Percentiles rank a stretch among this genome's conserved stretches.
Conservation (phyloP, 352 stramenopile genomes). For the Pythium phragmitis region DNA sequence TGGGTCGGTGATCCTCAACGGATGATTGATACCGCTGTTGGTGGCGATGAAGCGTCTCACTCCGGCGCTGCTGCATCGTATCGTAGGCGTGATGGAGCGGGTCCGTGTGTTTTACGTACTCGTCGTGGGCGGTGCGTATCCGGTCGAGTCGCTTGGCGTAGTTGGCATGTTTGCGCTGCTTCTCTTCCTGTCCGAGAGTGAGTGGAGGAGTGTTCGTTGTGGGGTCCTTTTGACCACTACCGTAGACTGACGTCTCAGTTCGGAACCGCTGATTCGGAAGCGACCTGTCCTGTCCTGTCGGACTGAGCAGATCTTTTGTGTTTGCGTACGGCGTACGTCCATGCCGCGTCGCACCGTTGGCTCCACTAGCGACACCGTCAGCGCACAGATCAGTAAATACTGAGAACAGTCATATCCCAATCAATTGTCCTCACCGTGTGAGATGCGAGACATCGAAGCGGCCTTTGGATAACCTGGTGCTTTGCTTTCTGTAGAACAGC, state of each 20-base stretch:
- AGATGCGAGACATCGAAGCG: conserved; percentile 52
- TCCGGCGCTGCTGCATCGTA: conserved; percentile 35
- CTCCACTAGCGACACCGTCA: conserved; percentile 21
- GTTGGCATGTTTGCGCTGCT: conserved; percentile 36
- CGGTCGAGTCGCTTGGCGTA: conserved; percentile 41
- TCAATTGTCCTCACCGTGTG: conserved; percentile 24
- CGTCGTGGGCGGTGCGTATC: conserved; percentile 38
- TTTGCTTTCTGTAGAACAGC: conserved; percentile 16
- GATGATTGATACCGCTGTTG: conserved; percentile 39
- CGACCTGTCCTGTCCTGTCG: not conserved
- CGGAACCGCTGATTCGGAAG: conserved; percentile 25
- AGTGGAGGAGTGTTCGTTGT: not conserved
- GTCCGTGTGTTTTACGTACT: conserved; percentile 33
- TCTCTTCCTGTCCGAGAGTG: conserved; percentile 52
- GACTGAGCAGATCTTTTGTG: conserved; percentile 30
- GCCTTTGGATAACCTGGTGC: conserved; percentile 14
- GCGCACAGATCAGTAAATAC: not conserved
- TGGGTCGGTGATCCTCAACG: conserved; percentile 34
- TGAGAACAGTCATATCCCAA: not conserved
- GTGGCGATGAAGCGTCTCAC: conserved; percentile 40
- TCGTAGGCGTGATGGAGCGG: conserved; percentile 31
- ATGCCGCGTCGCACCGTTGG: conserved; percentile 40
- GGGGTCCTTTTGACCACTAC: conserved; percentile 19
- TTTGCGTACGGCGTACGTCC: conserved; percentile 38
- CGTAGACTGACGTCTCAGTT: conserved; percentile 48